A percentile compares a stretch with the other conserved stretches of the same genome.
Evolutionary conservation across 2,329 filamentous ascomycete species (phyloP).

Genomic region (Colletotrichum limetticola): DNA sequence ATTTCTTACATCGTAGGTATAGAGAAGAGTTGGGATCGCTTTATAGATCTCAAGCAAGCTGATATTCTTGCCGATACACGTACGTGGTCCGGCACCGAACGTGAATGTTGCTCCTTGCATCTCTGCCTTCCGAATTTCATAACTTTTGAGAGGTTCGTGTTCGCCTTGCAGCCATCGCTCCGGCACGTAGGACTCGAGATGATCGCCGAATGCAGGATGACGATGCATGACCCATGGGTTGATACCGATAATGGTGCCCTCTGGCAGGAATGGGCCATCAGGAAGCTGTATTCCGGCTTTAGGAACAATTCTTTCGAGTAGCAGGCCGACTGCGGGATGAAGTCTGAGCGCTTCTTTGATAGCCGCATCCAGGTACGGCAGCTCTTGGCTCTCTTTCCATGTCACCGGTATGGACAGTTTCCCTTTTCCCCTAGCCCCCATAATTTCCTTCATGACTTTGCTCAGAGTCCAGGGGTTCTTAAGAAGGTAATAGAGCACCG

Average conservation of each 20-base stretch:
- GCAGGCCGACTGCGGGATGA: constrained; percentile 10
- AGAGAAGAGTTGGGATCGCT: background rate
- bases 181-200: background rate
- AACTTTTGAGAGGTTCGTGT: background rate
- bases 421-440: background rate
- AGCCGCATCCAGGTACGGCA: constrained; percentile 7
- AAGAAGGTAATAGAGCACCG: constrained; percentile 52
- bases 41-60: constrained; percentile 11
- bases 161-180: constrained; percentile 13
- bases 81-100: background rate
- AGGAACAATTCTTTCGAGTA: constrained; percentile 4
- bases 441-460: constrained; percentile 33
- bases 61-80: constrained; percentile 11
- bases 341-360: constrained; percentile 11
- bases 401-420: background rate
- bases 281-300: background rate
- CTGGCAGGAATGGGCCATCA: background rate
- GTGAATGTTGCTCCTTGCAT: constrained; percentile 41
- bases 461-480: constrained; percentile 43
- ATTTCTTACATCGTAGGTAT: background rate
- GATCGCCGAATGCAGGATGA: background rate
- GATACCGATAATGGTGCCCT: constrained; percentile 9
- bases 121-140: constrained; percentile 36
- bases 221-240: constrained; percentile 16
- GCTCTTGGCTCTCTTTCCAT: constrained; percentile 5